Conservation (phyloP, 805 yeast species). For the Metschnikowia dekortorum region DNA sequence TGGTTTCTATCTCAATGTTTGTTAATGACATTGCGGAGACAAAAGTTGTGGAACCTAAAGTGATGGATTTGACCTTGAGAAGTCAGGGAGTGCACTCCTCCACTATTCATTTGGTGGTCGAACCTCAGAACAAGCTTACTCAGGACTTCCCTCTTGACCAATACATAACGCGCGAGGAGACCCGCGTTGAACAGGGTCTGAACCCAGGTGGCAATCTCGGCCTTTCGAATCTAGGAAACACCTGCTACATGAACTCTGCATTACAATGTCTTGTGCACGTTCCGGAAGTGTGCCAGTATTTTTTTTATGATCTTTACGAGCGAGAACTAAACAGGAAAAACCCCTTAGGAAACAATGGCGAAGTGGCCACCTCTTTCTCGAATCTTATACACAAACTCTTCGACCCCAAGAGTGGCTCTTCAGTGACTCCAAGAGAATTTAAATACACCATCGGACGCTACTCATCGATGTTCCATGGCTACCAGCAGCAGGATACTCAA, state of each 20-base stretch:
- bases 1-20: constrained; percentile 24
- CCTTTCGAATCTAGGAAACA: constrained; percentile 73
- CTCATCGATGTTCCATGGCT: constrained; percentile 74
- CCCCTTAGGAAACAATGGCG: constrained; percentile 84
- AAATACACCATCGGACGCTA: constrained; percentile 73
- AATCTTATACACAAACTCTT: constrained; percentile 59
- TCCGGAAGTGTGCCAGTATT: constrained; percentile 77
- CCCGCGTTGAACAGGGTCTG: not conserved
- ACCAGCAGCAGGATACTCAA: constrained; percentile 89
- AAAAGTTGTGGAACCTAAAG: constrained; percentile 23
- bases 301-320: constrained; percentile 54
- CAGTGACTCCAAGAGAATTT: constrained; percentile 67
- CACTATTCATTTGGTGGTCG: constrained; percentile 28
- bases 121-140: constrained; percentile 18
- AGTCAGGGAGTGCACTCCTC: constrained; percentile 26
- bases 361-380: constrained; percentile 75
- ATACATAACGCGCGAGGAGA: constrained; percentile 2
- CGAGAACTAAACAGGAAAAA: constrained; percentile 69
- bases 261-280: constrained; percentile 83
- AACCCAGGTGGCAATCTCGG: constrained; percentile 48
- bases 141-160: constrained; percentile 23
- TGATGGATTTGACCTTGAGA: constrained; percentile 23
- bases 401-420: constrained; percentile 18
- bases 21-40: constrained; percentile 27
- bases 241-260: constrained; percentile 94